Evolutionary conservation across 164 flowering plant species (phyloP), one percentile per base, ranked within the genome.

Genomic region (Chloranthus sessilifolius): DNA sequence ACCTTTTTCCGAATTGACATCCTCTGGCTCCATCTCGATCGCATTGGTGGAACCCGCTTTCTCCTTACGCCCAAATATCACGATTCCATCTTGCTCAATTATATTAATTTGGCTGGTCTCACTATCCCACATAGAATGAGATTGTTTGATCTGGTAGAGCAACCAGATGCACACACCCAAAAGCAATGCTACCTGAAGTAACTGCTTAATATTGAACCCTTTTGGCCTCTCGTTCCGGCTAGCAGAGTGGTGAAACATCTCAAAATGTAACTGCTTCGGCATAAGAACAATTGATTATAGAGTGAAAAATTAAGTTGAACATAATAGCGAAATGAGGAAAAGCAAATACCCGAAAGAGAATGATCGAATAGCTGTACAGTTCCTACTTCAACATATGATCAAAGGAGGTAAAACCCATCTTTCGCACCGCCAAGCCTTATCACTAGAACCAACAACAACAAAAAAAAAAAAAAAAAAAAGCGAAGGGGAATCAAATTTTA

Each of bases 111-210:
- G 24, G 9, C 6, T 31, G 22, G 47, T 55, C 50, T 43, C 80
- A 31, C 57, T 73, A 57, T 59, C 68, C 57, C 59, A 74, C 62
- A 75, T 88, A 21, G 77, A 79, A 50, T 80, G 72, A 7, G 87
- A 85, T 42, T 70, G 80, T 67, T 78, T 83, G 50, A 85, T 76
- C 69, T 88, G 87, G 69, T 81, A 83, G 49, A 85, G 53, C 47
- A 88, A 64, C 97, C 97, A 88, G 56, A 83, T 65, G 72, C 85
- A 79, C 38, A 85, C 67, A 20, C 80, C 89, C 53, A 88, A 61
- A 65, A 85, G 54, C 50, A 85, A 46, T 57, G 72, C 68, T 34
- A 83, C 49, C 60, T 83, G 85, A 37, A 88, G 63, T 33, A 65
- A 61, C 52, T 72, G 83, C 67, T 83, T 85, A 7, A 61, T 59